Evolutionary conservation across 257 asterid species (phyloP), one percentile per base, ranked within the genome.

Genomic region (Solanum clarkiae): DNA sequence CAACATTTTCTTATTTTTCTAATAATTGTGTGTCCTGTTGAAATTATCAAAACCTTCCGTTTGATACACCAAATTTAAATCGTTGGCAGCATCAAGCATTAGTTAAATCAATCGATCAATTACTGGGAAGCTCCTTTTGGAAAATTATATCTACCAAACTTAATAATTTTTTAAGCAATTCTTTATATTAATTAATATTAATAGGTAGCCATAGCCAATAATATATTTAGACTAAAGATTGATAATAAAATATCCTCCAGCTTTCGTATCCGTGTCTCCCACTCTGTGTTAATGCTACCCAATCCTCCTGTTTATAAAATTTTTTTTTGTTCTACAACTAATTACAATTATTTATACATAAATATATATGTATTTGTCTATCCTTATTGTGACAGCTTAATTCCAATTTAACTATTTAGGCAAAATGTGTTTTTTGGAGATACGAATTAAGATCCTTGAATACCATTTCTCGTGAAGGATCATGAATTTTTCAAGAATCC

Each of bases 221-320:
- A 77, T 77, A 77, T 77, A 24, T 74, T 47, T 6, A 15, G 10
- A 75, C 62, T 49, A 47, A 22, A 75, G 42, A 49, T 44, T 22
- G n/a, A 11, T 17, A 36, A 65, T 79, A n/a, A 45, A 85, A 47
- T 53, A 10, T 74, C 18, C 65, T 83, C 82, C 82, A 47, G n/a
- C 18, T 40, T 71, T 69, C n/a, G 16, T 16, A 80, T 69, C 85
- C 89, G 83, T 87, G 89, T 69, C 42, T 60, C 80, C 87, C 85
- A 84, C 89, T 45, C 70, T 45, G 18, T 26, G 62, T 49, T 75
- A 24, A 51, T 49, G 44, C 81, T 22, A 8, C 60, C 81, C 60
- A 75, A 75, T 68, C 22, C 49, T 24, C 81, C 81, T 59, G 8
- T 24, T 47, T 74, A 16, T 68, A 68, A 15, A 68, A 68, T 0